Conservation (phyloP, 305 asterid genomes). For the Solanum hybrid region DNA sequence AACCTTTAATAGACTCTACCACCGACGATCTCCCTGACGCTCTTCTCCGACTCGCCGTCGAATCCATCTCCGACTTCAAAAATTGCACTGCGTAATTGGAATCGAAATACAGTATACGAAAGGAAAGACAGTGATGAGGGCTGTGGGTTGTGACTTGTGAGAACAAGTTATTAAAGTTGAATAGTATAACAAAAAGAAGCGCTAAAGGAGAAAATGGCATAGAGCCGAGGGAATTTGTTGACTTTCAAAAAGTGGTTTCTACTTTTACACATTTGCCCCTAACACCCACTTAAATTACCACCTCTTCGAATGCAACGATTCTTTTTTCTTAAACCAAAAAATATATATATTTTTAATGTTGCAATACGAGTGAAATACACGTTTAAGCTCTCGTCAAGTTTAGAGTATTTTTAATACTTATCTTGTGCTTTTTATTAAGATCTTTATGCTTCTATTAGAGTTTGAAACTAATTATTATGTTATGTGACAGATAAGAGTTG, state of each 20-base stretch:
- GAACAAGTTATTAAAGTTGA: neutral
- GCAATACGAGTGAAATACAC: too few species aligned
- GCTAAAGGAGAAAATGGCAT: neutral
- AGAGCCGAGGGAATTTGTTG: conserved; percentile 6
- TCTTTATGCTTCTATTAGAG: too few species aligned
- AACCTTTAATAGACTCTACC: conserved; percentile 51
- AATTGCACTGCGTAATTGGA: neutral
- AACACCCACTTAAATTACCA: neutral
- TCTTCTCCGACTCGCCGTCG: neutral
- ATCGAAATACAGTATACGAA: neutral
- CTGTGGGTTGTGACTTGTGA: neutral
- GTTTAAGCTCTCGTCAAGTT: rapidly evolving
- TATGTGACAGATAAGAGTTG: rapidly evolving
- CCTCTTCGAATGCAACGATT: neutral
- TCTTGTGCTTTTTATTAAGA: too few species aligned
- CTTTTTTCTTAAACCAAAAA: neutral
- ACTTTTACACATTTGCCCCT: neutral
- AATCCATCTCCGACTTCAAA: neutral
- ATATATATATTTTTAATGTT: too few species aligned
- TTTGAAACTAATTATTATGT: too few species aligned
- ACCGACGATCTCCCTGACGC: conserved; percentile 58
- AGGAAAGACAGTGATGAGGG: neutral
- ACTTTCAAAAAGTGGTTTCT: neutral
- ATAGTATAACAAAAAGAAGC: neutral
- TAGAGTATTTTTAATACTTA: rapidly evolving